phyloP scores from a whole-genome alignment of 108 stramenopile genomes.

The Nitzschia putrida region DNA sequence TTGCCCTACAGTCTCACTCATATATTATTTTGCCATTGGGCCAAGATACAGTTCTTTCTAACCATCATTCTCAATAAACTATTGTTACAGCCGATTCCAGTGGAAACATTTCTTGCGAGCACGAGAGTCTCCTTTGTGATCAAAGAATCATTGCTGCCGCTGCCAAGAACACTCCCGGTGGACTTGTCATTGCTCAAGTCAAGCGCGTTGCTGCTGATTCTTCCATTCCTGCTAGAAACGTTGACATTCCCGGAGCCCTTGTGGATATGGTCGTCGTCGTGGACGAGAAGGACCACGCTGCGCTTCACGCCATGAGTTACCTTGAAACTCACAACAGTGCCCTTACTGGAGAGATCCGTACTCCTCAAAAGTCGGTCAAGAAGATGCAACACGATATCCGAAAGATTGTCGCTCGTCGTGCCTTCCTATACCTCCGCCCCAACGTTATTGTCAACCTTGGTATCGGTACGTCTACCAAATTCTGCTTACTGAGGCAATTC shows the following conservation, averaged over 20 bases:
- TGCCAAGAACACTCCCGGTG: constrained; percentile 71
- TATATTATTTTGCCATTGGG: background rate
- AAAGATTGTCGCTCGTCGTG: constrained; percentile 79
- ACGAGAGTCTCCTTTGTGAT: constrained; percentile 73
- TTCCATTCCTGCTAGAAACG: constrained; percentile 53
- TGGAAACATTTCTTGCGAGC: constrained; percentile 77
- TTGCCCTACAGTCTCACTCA: no score
- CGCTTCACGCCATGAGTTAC: constrained; percentile 66
- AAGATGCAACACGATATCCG: constrained; percentile 54
- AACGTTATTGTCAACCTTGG: constrained; percentile 74
- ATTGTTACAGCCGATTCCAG: constrained; percentile 67
- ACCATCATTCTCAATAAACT: no score
- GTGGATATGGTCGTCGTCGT: constrained; percentile 79
- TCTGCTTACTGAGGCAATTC: no score
- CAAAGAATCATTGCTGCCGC: constrained; percentile 53
- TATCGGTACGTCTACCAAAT: constrained; percentile 42
- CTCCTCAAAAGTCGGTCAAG: constrained; percentile 41
- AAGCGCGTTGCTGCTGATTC: constrained; percentile 61
- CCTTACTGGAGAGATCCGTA: constrained; percentile 60
- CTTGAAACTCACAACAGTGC: constrained; percentile 55
- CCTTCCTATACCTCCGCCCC: constrained; percentile 50
- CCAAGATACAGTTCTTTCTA: background rate
- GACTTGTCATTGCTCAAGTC: constrained; percentile 81
- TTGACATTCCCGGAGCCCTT: constrained; percentile 73
- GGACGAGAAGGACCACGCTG: constrained; percentile 65